Evolutionary conservation across 345 rosid species (phyloP), one percentile per base, ranked within the genome.

Genomic region (Lepidium didymum): DNA sequence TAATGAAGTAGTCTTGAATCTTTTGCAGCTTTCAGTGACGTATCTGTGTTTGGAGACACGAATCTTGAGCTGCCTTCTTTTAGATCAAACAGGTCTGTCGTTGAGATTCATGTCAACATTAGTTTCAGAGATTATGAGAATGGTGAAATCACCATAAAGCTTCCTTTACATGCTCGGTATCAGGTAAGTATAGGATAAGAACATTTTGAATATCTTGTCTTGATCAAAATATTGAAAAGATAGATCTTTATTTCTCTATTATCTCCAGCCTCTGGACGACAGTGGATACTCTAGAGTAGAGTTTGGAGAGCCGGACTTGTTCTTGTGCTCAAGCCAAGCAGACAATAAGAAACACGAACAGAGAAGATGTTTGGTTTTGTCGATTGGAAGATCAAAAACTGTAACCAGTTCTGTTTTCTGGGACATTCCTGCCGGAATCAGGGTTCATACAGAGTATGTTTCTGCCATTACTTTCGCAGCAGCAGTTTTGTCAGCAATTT

Each of bases 101-200:
- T 91, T 63, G 99, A 93, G 88, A 72, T 91, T 78, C 97, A 88
- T 71, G 65, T 84, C 67, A 67, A 77, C 31, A 55, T 81, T n/a
- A 80, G 62, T 56, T 49, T 68, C 38, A 67, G 27, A 36, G 56
- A 52, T 56, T 49, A 77, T 35, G 74, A 56, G 47, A 72, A 64
- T 55, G 85, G 61, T 43, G 85, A 81, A 73, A 71, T 91, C 68
- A 70, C 66, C 29, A 12, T 86, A 52, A 70, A 76, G 59, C 84
- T 94, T 60, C 96, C 99, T 14, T 68, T 94, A 70, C 97, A 91
- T 75, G 92, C 92, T 23, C 85, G 95, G 2, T 91, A 91, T 79
- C 90, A 81, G 56, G 97, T 90, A 62, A 35, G 10, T 9, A 7
- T 29, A 5, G 7, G 33, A 29, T 29, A 5, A 29, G 1, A 57